A percentile compares a stretch with the other conserved stretches of the same genome.
Conservation (phyloP, 1,284 basidiomycete species). For the Apiotrichum porosum region DNA sequence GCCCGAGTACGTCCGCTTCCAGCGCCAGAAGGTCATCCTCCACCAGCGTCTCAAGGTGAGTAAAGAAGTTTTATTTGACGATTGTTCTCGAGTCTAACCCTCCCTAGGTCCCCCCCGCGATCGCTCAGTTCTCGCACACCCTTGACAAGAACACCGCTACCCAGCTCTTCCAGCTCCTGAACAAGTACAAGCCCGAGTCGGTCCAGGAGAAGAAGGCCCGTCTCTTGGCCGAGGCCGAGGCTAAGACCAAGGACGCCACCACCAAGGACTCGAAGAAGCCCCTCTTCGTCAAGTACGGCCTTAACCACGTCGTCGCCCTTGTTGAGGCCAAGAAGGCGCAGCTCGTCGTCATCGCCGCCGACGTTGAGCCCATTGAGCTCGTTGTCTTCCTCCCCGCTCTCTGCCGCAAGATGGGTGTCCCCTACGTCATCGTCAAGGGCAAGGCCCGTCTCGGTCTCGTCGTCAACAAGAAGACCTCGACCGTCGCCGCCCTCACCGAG, state of each 20-base stretch:
- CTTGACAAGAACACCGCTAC: conserved; percentile 99
- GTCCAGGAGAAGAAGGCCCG: conserved; percentile 98
- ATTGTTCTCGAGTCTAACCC: too few species aligned
- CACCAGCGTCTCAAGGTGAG: conserved; percentile 97
- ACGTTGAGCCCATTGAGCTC: conserved; percentile 78
- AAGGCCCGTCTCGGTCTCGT: conserved; percentile 83
- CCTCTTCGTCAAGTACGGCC: conserved; percentile 90
- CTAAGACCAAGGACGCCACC: conserved; percentile 55
- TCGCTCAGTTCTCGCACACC: conserved; percentile 96
- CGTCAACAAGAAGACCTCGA: conserved; percentile 83
- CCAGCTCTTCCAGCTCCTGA: conserved; percentile 94
- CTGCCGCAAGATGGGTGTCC: conserved; percentile 97
- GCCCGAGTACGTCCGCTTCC: conserved; percentile 97
- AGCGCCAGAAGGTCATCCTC: conserved; percentile 98
- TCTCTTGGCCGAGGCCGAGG: conserved; percentile 71
- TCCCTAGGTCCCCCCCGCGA: conserved; percentile 96
- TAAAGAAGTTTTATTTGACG: too few species aligned
- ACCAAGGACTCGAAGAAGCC: conserved; percentile 80
- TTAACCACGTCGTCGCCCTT: conserved; percentile 93
- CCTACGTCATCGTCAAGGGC: conserved; percentile 95
- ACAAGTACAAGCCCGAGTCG: conserved; percentile 69
- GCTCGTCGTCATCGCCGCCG: conserved; percentile 94
- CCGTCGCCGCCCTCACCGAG: conserved; percentile 85
- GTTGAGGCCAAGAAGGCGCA: conserved; percentile 97
- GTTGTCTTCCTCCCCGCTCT: conserved; percentile 98